These are phyloP conservation scores for Aspergillus avenaceus DNA, from an alignment of 495 filamentous ascomycete genomes.

Conservation along the genomic window DNA sequence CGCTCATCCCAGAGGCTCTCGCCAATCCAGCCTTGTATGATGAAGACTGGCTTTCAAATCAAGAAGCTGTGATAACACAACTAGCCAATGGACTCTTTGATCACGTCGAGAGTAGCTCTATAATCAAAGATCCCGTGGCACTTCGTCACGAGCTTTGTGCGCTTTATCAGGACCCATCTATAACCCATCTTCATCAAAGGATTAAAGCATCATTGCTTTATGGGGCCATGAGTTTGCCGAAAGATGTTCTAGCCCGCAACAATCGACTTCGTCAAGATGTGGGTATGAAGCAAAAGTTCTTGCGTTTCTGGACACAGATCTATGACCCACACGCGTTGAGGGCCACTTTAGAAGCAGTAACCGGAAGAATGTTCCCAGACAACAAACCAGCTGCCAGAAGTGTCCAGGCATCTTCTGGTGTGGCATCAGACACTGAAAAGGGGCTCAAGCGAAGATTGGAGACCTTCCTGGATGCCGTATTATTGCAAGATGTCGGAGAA, in stretches of 20 bases:
- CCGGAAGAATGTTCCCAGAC: conserved; percentile 49
- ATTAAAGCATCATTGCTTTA: conserved; percentile 61
- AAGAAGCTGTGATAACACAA: conserved; percentile 59
- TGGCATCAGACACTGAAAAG: conserved; percentile 10
- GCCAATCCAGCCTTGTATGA: conserved; percentile 57
- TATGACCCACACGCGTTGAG: conserved; percentile 50
- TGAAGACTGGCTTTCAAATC: conserved; percentile 60
- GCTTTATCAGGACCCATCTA: conserved; percentile 51
- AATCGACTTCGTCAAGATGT: conserved; percentile 53
- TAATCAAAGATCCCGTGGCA: conserved; percentile 22
- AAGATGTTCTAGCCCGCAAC: conserved; percentile 41
- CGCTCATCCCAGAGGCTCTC: conserved; percentile 53
- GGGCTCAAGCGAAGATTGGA: conserved; percentile 42
- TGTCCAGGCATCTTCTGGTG: background rate
- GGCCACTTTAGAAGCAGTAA: conserved; percentile 55
- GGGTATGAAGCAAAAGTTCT: conserved; percentile 53
- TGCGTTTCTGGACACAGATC: conserved; percentile 53
- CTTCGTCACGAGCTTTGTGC: conserved; percentile 43
- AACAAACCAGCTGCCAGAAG: conserved; percentile 2
- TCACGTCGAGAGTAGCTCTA: conserved; percentile 13
- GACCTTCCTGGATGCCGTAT: conserved; percentile 52
- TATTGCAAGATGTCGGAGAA: conserved; percentile 40
- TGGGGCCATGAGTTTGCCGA: conserved; percentile 56
- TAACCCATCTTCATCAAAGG: conserved; percentile 53
- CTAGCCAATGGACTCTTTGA: conserved; percentile 56